A percentile compares a stretch with the other conserved stretches of the same genome.
Conservation (phyloP, 345 rosid species). For the Brassica nigra region DNA sequence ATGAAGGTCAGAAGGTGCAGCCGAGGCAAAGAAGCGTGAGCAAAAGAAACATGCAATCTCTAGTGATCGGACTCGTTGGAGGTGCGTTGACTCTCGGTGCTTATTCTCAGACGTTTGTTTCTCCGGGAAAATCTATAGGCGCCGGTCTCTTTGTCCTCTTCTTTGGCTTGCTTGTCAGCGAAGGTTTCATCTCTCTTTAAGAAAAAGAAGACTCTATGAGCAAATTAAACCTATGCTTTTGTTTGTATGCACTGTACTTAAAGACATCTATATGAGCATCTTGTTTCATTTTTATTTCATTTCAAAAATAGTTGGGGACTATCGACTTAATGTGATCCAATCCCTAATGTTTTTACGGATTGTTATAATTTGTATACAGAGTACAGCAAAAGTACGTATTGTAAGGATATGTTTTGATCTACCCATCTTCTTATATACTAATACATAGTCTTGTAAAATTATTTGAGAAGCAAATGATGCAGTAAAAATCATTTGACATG, state of each 20-base stretch:
- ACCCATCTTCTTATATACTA: background rate
- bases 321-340: background rate
- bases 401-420: conserved; percentile 13
- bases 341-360: background rate
- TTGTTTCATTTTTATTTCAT: background rate
- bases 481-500: background rate
- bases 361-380: background rate
- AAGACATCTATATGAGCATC: background rate
- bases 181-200: conserved; percentile 75
- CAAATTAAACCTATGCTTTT: background rate
- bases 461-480: background rate
- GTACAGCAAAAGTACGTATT: background rate
- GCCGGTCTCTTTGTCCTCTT: conserved; percentile 69
- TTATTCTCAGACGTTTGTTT: conserved; percentile 60
- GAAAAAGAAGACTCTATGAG: conserved; percentile 1
- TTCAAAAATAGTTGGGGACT: background rate
- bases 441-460: background rate
- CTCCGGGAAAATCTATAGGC: conserved; percentile 58
- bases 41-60: conserved; percentile 49
- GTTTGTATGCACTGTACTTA: background rate
- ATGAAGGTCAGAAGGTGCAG: conserved; percentile 31
- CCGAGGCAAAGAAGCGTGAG: conserved; percentile 33
- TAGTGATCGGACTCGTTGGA: conserved; percentile 71
- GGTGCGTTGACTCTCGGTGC: conserved; percentile 75
- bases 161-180: conserved; percentile 70